phyloP scores from a whole-genome alignment of 352 stramenopile genomes.

The Aphanomyces euteiches region DNA sequence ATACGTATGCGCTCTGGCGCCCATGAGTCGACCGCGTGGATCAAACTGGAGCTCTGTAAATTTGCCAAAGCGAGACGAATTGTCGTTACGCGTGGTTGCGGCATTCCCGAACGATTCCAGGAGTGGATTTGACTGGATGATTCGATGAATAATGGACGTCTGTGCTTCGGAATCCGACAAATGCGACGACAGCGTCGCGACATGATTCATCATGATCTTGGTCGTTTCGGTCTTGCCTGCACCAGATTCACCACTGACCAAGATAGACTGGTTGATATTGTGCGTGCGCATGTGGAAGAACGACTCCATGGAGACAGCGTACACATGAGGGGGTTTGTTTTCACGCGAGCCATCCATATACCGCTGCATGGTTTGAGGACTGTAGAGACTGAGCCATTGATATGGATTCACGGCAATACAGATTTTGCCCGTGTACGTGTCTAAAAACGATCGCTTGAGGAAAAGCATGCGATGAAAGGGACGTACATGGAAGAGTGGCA shows the following conservation, averaged over 20 bases:
- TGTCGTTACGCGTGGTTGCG: conserved; percentile 85
- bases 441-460: conserved; percentile 33
- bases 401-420: conserved; percentile 88
- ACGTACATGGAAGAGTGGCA: conserved; percentile 67
- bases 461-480: conserved; percentile 10
- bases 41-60: conserved; percentile 85
- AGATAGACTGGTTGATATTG: conserved; percentile 90
- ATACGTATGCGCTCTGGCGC: conserved; percentile 84
- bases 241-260: conserved; percentile 93
- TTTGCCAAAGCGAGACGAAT: conserved; percentile 81
- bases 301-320: conserved; percentile 81
- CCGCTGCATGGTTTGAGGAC: conserved; percentile 57
- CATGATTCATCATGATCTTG: conserved; percentile 94
- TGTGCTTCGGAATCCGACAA: conserved; percentile 57
- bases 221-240: conserved; percentile 96
- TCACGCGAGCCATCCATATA: conserved; percentile 74
- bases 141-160: conserved; percentile 86
- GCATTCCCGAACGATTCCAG: conserved; percentile 85
- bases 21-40: conserved; percentile 64
- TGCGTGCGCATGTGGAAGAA: conserved; percentile 76
- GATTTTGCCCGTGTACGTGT: conserved; percentile 85
- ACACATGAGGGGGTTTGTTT: conserved; percentile 77
- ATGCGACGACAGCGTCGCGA: conserved; percentile 81
- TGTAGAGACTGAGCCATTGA: conserved; percentile 82
- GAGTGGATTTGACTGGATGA: conserved; percentile 90